These are phyloP conservation scores for Metarhizium humberi DNA, from an alignment of 2,329 filamentous ascomycete species.

Conservation along the genomic window DNA sequence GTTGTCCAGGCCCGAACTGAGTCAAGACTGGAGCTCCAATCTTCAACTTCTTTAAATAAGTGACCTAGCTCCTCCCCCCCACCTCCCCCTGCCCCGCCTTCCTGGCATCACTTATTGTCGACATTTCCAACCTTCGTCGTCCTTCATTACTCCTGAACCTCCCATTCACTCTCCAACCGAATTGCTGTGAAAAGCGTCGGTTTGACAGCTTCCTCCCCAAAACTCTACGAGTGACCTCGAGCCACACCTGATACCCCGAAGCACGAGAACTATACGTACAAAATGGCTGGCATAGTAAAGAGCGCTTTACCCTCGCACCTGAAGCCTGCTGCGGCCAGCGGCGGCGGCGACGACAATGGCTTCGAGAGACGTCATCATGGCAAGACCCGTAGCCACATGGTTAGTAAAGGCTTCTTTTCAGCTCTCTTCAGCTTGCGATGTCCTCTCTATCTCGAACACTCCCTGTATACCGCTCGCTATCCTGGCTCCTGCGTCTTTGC, in stretches of 20 bases:
- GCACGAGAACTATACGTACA: slow-evolving; percentile 12
- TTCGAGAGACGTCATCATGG: slow-evolving; percentile 64
- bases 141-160: background rate
- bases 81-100: background rate
- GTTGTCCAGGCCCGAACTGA: too few relatives aligned
- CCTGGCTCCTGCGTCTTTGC: background rate
- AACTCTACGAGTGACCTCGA: background rate
- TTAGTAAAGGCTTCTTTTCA: slow-evolving; percentile 36
- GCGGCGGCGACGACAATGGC: slow-evolving; percentile 35
- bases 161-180: background rate
- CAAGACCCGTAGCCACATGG: slow-evolving; percentile 80
- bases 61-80: too few relatives aligned
- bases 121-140: background rate
- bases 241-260: background rate
- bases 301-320: slow-evolving; percentile 78
- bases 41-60: too few relatives aligned
- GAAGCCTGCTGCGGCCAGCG: slow-evolving; percentile 45
- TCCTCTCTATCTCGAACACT: too few relatives aligned
- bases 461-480: too few relatives aligned
- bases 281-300: slow-evolving; percentile 63
- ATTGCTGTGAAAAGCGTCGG: background rate
- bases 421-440: background rate
- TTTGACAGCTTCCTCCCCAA: background rate
- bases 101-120: background rate
- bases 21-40: too few relatives aligned